phyloP scores from a whole-genome alignment of 2,329 filamentous ascomycete species.

The Talaromyces piceae region DNA sequence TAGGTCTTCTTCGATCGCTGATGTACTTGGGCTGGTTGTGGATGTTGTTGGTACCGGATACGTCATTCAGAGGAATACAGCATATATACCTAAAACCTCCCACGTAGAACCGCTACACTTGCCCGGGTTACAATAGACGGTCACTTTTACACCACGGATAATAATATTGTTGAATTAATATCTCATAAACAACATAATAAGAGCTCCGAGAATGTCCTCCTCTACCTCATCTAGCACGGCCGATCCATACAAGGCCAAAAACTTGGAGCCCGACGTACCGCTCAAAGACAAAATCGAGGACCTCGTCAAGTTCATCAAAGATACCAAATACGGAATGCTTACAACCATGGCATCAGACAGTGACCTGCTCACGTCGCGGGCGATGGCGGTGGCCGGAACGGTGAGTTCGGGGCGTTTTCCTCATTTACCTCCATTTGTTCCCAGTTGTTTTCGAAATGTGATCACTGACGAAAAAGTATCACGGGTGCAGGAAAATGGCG shows the following conservation, averaged over 20 bases:
- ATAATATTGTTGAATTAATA: not conserved
- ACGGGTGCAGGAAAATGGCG: conserved; percentile 58
- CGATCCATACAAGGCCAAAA: conserved; percentile 76
- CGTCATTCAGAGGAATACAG: not conserved
- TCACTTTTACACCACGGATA: not conserved
- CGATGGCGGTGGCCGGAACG: conserved; percentile 76
- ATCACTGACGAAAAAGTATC: not conserved
- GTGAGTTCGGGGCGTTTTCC: no score
- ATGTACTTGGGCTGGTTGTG: not conserved
- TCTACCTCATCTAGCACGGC: conserved; percentile 53
- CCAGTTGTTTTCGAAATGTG: not conserved
- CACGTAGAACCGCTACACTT: no score
- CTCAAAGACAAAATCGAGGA: conserved; percentile 70
- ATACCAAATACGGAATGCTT: conserved; percentile 81
- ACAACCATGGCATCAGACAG: conserved; percentile 63
- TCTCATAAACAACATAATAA: not conserved
- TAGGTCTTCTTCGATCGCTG: not conserved
- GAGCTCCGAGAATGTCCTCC: conserved; percentile 21
- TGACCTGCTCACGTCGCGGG: conserved; percentile 66
- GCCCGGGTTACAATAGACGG: not conserved
- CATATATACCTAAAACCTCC: not conserved
- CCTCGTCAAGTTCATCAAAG: conserved; percentile 61
- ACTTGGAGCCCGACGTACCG: conserved; percentile 58
- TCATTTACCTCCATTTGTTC: no score
- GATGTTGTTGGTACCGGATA: not conserved